Conservation (phyloP, 768 basidiomycete species). For the Agaricus sinodeliciosus region DNA sequence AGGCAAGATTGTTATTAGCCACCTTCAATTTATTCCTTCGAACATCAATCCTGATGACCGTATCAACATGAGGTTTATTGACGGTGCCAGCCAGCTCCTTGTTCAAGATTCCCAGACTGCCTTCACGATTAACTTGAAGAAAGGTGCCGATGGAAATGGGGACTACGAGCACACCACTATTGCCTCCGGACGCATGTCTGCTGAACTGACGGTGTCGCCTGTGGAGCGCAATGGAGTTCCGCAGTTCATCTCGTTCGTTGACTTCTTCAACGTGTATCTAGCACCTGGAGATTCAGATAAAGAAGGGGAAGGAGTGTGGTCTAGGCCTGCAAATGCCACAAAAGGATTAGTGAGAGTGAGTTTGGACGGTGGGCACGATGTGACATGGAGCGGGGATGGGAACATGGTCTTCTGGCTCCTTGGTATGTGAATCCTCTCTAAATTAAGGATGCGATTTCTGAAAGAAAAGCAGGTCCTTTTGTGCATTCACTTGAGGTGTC, state of each 20-base stretch:
- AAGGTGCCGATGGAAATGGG: conserved; percentile 37
- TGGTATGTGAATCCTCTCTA: conserved; percentile 33
- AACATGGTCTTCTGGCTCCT: conserved; percentile 68
- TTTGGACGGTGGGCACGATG: conserved; percentile 67
- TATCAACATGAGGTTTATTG: conserved; percentile 50
- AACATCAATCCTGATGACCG: conserved; percentile 39
- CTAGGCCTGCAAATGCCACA: conserved; percentile 63
- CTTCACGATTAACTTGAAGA: conserved; percentile 28
- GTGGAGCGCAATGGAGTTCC: conserved; percentile 16
- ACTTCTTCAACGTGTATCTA: conserved; percentile 63
- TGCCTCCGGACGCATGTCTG: conserved; percentile 50
- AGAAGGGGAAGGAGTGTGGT: conserved; percentile 48
- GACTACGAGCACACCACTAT: conserved; percentile 42
- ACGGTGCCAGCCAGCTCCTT: conserved; percentile 45
- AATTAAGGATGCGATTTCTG: neutral
- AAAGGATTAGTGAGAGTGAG: conserved; percentile 55
- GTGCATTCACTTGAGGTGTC: conserved; percentile 56
- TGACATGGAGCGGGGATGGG: conserved; percentile 59
- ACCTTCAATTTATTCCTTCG: conserved; percentile 44
- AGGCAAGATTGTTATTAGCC: conserved; percentile 30
- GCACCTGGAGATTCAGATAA: conserved; percentile 35
- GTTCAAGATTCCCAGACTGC: conserved; percentile 48
- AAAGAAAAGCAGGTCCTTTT: conserved; percentile 41
- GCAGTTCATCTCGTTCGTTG: conserved; percentile 54
- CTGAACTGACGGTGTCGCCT: conserved; percentile 45